A percentile compares a stretch with the other conserved stretches of the same genome.
Evolutionary conservation across 140 eudicot genomes (phyloP).

Genomic region (Flaveria floridana): DNA sequence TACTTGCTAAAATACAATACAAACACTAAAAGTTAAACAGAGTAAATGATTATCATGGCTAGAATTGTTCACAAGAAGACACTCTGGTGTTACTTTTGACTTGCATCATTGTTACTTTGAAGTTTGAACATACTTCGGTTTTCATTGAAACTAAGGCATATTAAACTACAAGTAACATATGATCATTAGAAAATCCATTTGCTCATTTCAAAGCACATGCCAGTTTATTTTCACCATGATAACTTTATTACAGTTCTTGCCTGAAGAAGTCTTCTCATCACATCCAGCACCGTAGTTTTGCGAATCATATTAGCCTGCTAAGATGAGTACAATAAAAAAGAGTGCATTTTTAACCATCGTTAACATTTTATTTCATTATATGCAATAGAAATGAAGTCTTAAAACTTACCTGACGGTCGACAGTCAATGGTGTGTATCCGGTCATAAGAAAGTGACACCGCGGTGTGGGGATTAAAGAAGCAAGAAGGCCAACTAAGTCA

Average conservation of each 20-base stretch:
- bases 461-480: conserved; percentile 91
- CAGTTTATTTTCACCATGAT: not conserved
- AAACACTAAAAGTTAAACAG: not conserved
- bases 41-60: not conserved
- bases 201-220: not conserved
- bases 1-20: conserved; percentile 3
- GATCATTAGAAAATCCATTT: conserved; percentile 9
- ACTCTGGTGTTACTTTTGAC: not conserved
- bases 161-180: not conserved
- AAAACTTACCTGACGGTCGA: conserved; percentile 68
- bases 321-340: conserved; percentile 1
- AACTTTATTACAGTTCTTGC: conserved; percentile 34
- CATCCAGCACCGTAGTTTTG: conserved; percentile 97
- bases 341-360: not conserved
- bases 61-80: not conserved
- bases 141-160: not conserved
- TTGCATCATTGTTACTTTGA: not conserved
- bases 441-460: conserved; percentile 92
- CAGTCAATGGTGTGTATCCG: conserved; percentile 86
- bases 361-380: not conserved
- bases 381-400: not conserved
- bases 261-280: conserved; percentile 96
- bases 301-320: conserved; percentile 81
- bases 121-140: not conserved
- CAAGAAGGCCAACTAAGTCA: conserved; percentile 88